Base-by-base conservation (phyloP, 2,329 filamentous ascomycete genomes). In the Alternaria sp. region DNA sequence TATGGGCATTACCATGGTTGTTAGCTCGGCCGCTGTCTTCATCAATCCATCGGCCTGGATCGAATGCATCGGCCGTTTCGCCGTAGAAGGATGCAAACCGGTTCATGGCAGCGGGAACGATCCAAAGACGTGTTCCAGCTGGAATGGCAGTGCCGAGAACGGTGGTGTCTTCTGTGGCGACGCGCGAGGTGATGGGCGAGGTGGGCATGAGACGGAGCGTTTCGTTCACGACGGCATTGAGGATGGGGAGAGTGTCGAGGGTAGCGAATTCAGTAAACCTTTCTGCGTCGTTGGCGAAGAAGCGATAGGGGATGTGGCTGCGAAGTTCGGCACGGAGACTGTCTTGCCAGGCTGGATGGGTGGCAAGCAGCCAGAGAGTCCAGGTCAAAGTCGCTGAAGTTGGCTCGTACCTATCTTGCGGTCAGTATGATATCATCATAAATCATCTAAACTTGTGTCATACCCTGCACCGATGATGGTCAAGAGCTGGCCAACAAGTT, bases 21-120 rank as follows among this genome's bases (percentile, higher is more conserved):
- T 54, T 54, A 12, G 38, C 38, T 44, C 25, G 25, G 8, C 51
- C 51, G 25, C n/a, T 54, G 28, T 30, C 28, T 41, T 41, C 38
- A 12, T 54, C 51, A 4, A 54, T 44, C 51, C 51, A 54, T 4
- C 51, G 51, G 12, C 25, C 38, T 5, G 38, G 51, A n/a, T 54
- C 51, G 20, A 43, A 54, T 20, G 16, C 20, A 32, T 54, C 25
- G 3, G 51, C 51, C 9, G 36, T 54, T 4, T 27, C n/a, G 14
- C 51, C 51, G 1, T 44, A 54, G 28, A 54, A 54, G 38, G 28
- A 30, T 30, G 28, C 28, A 30, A 30, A 11, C 28, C 28, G 28
- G 28, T 30, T 30, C 28, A 30, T 30, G 9, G 28, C 28, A 30
- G 28, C 28, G 9, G 28, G 28, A 10, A 30, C 28, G 28, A 30